These are phyloP conservation scores for Echinochloa phyllopogon DNA, from an alignment of 176 grass and related monocot genomes.

Conservation along the genomic window DNA sequence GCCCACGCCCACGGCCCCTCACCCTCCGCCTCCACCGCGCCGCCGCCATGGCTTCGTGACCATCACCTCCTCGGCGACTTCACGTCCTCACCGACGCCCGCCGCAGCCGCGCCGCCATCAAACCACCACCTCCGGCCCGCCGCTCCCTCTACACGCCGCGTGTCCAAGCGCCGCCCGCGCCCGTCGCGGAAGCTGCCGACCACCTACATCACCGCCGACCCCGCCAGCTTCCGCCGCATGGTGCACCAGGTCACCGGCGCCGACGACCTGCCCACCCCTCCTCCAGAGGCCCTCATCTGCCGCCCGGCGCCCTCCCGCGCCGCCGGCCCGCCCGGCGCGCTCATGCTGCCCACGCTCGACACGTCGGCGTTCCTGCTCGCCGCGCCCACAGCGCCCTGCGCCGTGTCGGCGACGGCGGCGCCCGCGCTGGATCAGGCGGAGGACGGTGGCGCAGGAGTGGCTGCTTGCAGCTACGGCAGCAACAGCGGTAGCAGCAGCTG, in stretches of 20 bases:
- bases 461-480: neutral
- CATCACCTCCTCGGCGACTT: conserved; percentile 5
- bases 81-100: neutral
- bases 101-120: neutral
- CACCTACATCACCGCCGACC: conserved; percentile 54
- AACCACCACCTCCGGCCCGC: neutral
- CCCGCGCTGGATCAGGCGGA: neutral
- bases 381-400: neutral
- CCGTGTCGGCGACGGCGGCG: neutral
- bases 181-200: conserved; percentile 46
- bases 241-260: conserved; percentile 58
- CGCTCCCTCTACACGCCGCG: conserved; percentile 2
- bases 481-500: neutral
- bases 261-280: neutral
- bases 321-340: neutral
- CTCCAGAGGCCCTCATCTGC: neutral
- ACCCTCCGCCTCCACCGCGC: neutral
- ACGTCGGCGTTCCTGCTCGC: conserved; percentile 46
- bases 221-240: conserved; percentile 54
- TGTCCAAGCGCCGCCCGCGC: conserved; percentile 44
- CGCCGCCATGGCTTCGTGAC: conserved; percentile 21
- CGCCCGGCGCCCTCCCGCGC: neutral
- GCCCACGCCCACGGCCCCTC: neutral
- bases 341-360: conserved; percentile 50
- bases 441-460: neutral